Percentiles rank a stretch among this genome's conserved stretches.
phyloP scores from a whole-genome alignment of 2,329 filamentous ascomycete species.

The Phoma herbarum region DNA sequence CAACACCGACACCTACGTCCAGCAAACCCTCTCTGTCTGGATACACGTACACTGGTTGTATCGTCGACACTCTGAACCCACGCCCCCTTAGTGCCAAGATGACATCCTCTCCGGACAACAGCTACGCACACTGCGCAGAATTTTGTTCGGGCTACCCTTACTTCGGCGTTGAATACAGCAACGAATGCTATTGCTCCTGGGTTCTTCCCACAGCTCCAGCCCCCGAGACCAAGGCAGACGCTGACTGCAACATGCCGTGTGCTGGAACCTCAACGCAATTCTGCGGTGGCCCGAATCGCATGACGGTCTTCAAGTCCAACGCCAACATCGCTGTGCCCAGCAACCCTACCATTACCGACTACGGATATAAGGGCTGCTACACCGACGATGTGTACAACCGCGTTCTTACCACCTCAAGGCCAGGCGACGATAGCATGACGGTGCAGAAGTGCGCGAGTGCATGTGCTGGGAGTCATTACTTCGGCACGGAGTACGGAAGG shows the following conservation, averaged over 20 bases:
- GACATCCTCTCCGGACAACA: conserved; percentile 18
- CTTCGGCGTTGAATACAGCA: conserved; percentile 38
- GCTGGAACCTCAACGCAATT: conserved; percentile 21
- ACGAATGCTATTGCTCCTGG: conserved; percentile 51
- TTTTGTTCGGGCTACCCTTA: conserved; percentile 35
- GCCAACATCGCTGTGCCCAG: conserved; percentile 7
- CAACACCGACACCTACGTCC: conserved; percentile 15
- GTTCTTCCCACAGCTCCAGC: conserved; percentile 43
- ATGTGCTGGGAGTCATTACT: conserved; percentile 23
- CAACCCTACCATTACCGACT: conserved; percentile 27
- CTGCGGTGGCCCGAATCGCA: conserved; percentile 31
- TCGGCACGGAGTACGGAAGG: conserved; percentile 28
- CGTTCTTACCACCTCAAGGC: conserved; percentile 16
- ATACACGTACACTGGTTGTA: conserved; percentile 35
- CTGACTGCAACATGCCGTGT: conserved; percentile 34
- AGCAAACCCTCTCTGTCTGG: conserved; percentile 25
- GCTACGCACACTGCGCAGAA: conserved; percentile 27
- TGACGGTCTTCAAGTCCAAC: conserved; percentile 31
- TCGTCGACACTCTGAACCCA: conserved; percentile 24
- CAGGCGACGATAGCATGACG: conserved; percentile 22
- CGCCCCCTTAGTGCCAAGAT: conserved; percentile 27
- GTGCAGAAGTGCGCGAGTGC: conserved; percentile 26
- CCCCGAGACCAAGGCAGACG: conserved; percentile 7
- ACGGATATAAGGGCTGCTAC: conserved; percentile 37
- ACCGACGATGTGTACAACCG: conserved; percentile 29